Conservation (phyloP, 257 asterid species). For the Scutellaria minor region DNA sequence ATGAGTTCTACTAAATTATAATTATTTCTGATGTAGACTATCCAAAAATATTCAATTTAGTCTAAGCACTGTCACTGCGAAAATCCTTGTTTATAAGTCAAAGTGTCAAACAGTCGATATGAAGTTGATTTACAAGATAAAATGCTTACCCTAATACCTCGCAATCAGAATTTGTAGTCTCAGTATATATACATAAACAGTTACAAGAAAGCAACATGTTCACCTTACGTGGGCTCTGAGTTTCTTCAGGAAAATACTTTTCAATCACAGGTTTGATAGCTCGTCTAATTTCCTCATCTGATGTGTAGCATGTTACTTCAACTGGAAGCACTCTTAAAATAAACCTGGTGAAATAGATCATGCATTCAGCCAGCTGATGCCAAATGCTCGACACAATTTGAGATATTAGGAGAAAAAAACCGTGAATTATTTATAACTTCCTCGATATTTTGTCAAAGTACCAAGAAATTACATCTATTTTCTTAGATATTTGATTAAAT, state of each 20-base stretch:
- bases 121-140: conserved; percentile 17
- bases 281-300: conserved; percentile 83
- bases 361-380: conserved; percentile 30
- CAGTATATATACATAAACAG: not conserved
- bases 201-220: not conserved
- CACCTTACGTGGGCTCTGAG: conserved; percentile 77
- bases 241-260: conserved; percentile 73
- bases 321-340: conserved; percentile 84
- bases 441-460: too few species aligned
- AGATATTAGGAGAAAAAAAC: not conserved
- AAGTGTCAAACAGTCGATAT: too few species aligned
- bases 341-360: conserved; percentile 62
- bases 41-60: too few species aligned
- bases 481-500: too few species aligned
- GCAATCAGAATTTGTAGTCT: too few species aligned
- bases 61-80: too few species aligned
- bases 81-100: too few species aligned
- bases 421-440: too few species aligned
- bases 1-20: too few species aligned
- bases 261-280: conserved; percentile 79
- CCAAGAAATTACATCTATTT: too few species aligned
- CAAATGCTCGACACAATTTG: conserved; percentile 13
- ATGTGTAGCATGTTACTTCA: conserved; percentile 91
- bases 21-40: too few species aligned
- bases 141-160: not conserved